These are phyloP conservation scores for Elsinoe necatrix DNA, from an alignment of 2,329 filamentous ascomycete species.

Conservation along the genomic window DNA sequence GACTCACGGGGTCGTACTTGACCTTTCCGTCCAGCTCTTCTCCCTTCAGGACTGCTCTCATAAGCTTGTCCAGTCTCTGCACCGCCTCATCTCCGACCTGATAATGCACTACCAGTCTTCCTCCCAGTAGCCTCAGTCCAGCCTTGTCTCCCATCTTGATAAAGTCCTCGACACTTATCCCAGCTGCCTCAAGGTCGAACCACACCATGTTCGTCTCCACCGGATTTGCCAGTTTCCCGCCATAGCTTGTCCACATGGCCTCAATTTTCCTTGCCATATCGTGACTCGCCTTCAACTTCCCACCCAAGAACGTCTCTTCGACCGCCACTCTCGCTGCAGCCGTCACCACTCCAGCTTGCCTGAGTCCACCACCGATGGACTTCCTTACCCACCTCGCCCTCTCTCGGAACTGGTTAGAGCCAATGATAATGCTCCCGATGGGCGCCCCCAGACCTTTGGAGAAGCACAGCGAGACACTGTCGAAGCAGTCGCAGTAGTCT, in stretches of 20 bases:
- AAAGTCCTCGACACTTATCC: conserved; percentile 46
- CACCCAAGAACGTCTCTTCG: conserved; percentile 68
- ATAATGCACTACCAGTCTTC: conserved; percentile 60
- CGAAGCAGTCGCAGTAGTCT: conserved; percentile 61
- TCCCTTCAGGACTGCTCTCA: conserved; percentile 34
- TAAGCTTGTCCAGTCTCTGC: conserved; percentile 47
- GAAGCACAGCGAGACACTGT: conserved; percentile 70
- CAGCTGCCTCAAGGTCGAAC: conserved; percentile 61
- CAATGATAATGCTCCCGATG: conserved; percentile 66
- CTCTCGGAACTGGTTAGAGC: conserved; percentile 50
- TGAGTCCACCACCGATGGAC: conserved; percentile 67
- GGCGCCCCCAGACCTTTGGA: conserved; percentile 77
- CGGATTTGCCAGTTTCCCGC: conserved; percentile 59
- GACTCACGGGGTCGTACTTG: conserved; percentile 19
- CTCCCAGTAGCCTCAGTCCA: conserved; percentile 49
- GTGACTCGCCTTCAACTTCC: conserved; percentile 54
- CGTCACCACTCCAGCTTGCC: conserved; percentile 68
- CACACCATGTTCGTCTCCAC: conserved; percentile 91
- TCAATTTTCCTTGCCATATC: conserved; percentile 54
- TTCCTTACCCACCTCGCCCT: conserved; percentile 71
- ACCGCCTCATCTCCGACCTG: conserved; percentile 63
- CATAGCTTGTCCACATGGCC: conserved; percentile 57
- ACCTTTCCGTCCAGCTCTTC: conserved; percentile 22
- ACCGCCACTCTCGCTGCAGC: conserved; percentile 69
- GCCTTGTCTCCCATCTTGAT: conserved; percentile 47